These are phyloP conservation scores for Boletellus emodensis DNA, from an alignment of 768 basidiomycete species.

Conservation along the genomic window DNA sequence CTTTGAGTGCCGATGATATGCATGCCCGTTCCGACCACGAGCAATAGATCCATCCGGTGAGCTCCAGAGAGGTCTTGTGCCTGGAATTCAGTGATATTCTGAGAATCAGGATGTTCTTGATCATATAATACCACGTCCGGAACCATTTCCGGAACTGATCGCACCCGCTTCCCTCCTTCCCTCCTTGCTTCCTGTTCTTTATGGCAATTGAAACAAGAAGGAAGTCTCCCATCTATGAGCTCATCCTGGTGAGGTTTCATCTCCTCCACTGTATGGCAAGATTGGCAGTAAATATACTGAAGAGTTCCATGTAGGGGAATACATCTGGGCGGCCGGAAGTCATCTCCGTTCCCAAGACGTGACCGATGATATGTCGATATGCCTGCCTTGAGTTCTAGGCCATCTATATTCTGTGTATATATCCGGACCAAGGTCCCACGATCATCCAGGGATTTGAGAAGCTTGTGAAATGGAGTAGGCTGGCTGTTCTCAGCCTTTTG, in stretches of 20 bases:
- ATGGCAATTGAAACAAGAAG: not conserved
- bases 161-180: not conserved
- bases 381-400: conserved; percentile 9
- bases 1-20: conserved; percentile 12
- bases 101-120: conserved; percentile 4
- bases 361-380: conserved; percentile 6
- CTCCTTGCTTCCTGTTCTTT: not conserved
- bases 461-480: conserved; percentile 8
- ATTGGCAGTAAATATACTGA: conserved; percentile 5
- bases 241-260: not conserved
- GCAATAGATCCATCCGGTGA: not conserved
- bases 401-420: conserved; percentile 15
- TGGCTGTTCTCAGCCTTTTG: not conserved
- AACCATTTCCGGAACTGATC: conserved; percentile 2
- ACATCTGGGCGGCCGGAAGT: not conserved
- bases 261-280: conserved; percentile 1
- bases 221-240: conserved; percentile 4
- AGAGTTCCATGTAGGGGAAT: conserved; percentile 8
- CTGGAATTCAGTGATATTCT: conserved; percentile 1
- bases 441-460: conserved; percentile 10
- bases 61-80: not conserved
- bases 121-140: conserved; percentile 11
- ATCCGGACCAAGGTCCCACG: not conserved
- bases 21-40: conserved; percentile 13
- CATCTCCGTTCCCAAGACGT: not conserved